A percentile compares a stretch with the other conserved stretches of the same genome.
phyloP scores from a whole-genome alignment of 1,284 basidiomycete genomes.

The Entoloma clypeatum region DNA sequence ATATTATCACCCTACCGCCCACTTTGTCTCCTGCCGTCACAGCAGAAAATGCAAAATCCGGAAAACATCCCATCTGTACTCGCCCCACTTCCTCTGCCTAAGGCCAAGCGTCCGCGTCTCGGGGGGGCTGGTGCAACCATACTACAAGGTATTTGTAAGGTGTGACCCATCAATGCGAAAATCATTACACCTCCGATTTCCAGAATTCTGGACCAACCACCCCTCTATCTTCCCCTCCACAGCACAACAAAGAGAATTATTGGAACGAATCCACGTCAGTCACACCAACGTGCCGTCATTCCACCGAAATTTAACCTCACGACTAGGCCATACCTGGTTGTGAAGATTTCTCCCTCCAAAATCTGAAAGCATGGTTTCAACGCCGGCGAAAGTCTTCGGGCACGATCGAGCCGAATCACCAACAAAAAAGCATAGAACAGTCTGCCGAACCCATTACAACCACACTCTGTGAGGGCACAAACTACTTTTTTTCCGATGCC shows the following conservation, averaged over 20 bases:
- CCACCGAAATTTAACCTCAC: background rate
- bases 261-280: constrained; percentile 22
- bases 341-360: constrained; percentile 17
- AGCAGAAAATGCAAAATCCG: too few relatives aligned
- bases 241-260: constrained; percentile 12
- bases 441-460: too few relatives aligned
- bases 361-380: constrained; percentile 20
- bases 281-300: background rate
- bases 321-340: constrained; percentile 21
- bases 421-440: background rate
- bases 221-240: constrained; percentile 8
- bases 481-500: too few relatives aligned
- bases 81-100: too few relatives aligned
- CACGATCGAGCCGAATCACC: background rate
- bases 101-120: too few relatives aligned
- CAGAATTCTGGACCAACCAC: constrained; percentile 13
- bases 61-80: too few relatives aligned
- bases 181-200: too few relatives aligned
- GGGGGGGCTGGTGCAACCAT: too few relatives aligned
- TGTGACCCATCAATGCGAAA: too few relatives aligned
- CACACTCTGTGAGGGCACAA: constrained; percentile 13
- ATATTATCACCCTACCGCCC: too few relatives aligned
- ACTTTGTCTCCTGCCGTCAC: too few relatives aligned
- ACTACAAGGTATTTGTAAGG: too few relatives aligned
- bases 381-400: constrained; percentile 8